Percentiles rank a stretch among this genome's conserved stretches.
phyloP scores from a whole-genome alignment of 768 basidiomycete genomes.

The Termitomyces sp. region DNA sequence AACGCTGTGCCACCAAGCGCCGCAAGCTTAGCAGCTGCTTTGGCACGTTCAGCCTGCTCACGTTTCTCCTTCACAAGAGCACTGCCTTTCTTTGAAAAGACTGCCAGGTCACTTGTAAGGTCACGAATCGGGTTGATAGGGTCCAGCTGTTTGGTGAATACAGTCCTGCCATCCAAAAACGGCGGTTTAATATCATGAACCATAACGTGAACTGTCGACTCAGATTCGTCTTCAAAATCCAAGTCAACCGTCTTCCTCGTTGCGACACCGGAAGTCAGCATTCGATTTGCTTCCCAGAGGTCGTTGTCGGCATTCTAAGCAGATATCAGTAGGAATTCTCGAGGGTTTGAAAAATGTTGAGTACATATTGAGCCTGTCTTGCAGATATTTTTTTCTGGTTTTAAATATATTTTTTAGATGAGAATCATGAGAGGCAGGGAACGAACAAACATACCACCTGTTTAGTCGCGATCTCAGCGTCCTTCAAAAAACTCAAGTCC shows the following conservation, averaged over 20 bases:
- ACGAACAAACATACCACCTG: conserved; percentile 51
- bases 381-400: conserved; percentile 85
- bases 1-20: conserved; percentile 87
- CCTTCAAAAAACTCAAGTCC: conserved; percentile 66
- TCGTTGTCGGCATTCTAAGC: conserved; percentile 94
- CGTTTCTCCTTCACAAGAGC: conserved; percentile 91
- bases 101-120: conserved; percentile 88
- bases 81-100: conserved; percentile 97
- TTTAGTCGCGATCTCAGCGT: conserved; percentile 74
- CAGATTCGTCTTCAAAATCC: conserved; percentile 95
- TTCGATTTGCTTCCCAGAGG: conserved; percentile 97
- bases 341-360: conserved; percentile 21
- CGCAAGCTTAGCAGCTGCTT: conserved; percentile 94
- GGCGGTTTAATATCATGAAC: conserved; percentile 97
- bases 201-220: conserved; percentile 96
- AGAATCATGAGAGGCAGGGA: neutral
- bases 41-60: conserved; percentile 93
- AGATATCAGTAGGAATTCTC: conserved; percentile 13
- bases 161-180: conserved; percentile 93
- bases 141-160: conserved; percentile 95
- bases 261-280: conserved; percentile 93
- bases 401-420: conserved; percentile 8
- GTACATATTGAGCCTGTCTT: conserved; percentile 91
- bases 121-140: conserved; percentile 97
- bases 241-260: conserved; percentile 84